phyloP scores from a whole-genome alignment of 2,329 filamentous ascomycete species.

The Rhinocladiella similis region DNA sequence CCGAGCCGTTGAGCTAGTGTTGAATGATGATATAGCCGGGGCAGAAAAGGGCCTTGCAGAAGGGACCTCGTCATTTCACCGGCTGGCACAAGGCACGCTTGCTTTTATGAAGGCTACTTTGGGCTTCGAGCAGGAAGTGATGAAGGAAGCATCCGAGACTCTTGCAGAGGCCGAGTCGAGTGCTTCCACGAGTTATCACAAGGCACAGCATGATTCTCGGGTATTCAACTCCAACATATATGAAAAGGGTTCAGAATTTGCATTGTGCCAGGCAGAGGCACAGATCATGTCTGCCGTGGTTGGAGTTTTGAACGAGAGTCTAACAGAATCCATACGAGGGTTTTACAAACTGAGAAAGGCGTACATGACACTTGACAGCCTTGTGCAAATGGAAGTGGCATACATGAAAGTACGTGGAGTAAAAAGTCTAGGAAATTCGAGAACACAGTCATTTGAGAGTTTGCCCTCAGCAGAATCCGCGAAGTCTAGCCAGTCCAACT shows the following conservation, averaged over 20 bases:
- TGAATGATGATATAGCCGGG: slow-evolving; percentile 86
- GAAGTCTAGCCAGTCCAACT: slow-evolving; percentile 7
- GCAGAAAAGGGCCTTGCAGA: slow-evolving; percentile 73
- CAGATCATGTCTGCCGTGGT: slow-evolving; percentile 89
- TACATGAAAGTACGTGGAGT: slow-evolving; percentile 41
- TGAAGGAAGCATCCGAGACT: slow-evolving; percentile 75
- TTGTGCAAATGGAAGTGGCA: slow-evolving; percentile 72
- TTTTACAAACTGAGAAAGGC: slow-evolving; percentile 93
- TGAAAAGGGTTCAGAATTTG: slow-evolving; percentile 80
- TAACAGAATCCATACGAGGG: slow-evolving; percentile 86
- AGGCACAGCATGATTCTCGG: slow-evolving; percentile 65
- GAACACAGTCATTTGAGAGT: slow-evolving; percentile 25
- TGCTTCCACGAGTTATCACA: slow-evolving; percentile 74
- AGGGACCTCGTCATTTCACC: slow-evolving; percentile 83
- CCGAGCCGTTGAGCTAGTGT: slow-evolving; percentile 67
- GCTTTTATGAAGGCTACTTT: slow-evolving; percentile 83
- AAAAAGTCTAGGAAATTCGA: slow-evolving; percentile 17
- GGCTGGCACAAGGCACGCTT: slow-evolving; percentile 76
- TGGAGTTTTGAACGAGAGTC: slow-evolving; percentile 84
- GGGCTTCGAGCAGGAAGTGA: slow-evolving; percentile 88
- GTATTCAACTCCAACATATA: slow-evolving; percentile 66
- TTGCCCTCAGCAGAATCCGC: slow-evolving; percentile 14
- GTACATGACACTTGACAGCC: slow-evolving; percentile 75
- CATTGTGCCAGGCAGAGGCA: slow-evolving; percentile 78
- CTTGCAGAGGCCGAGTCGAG: slow-evolving; percentile 74